Conservation (phyloP, 495 filamentous ascomycete species). For the Thozetella sp. region DNA sequence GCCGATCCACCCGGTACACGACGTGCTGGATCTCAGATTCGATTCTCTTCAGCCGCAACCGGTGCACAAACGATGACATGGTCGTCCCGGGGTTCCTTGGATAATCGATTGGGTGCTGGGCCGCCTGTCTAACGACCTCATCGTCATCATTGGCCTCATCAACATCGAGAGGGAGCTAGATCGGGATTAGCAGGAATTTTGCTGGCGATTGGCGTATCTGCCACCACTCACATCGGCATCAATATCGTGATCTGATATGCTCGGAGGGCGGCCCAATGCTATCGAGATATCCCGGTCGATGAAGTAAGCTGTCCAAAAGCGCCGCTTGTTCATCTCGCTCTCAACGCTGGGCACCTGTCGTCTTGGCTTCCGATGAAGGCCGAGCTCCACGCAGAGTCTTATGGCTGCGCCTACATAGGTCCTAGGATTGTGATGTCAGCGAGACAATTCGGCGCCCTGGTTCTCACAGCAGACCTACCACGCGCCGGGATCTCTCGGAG, state of each 20-base stretch:
- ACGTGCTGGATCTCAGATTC: conserved; percentile 58
- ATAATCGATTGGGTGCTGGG: conserved; percentile 21
- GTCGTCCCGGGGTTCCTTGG: conserved; percentile 36
- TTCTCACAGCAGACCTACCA: conserved; percentile 12
- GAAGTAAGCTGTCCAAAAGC: conserved; percentile 59
- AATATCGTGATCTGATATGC: conserved; percentile 55
- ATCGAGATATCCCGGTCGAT: conserved; percentile 54
- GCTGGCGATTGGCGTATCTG: neutral
- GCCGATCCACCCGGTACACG: conserved; percentile 55
- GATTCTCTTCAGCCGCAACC: conserved; percentile 51
- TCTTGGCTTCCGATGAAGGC: conserved; percentile 51
- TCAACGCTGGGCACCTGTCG: conserved; percentile 44
- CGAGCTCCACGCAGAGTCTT: conserved; percentile 56
- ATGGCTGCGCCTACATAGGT: conserved; percentile 48
- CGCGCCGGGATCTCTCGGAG: conserved; percentile 25
- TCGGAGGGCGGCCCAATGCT: conserved; percentile 54
- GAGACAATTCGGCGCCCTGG: neutral
- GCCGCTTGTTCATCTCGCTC: conserved; percentile 49
- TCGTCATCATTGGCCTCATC: conserved; percentile 50
- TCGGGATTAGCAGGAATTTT: neutral
- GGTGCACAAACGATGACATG: conserved; percentile 50
- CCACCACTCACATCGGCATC: conserved; percentile 41
- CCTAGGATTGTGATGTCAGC: conserved; percentile 6
- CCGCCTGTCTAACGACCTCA: conserved; percentile 30
- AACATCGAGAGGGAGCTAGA: conserved; percentile 33